These are phyloP conservation scores for Corchorus capsularis DNA, from an alignment of 345 rosid genomes.

Conservation along the genomic window DNA sequence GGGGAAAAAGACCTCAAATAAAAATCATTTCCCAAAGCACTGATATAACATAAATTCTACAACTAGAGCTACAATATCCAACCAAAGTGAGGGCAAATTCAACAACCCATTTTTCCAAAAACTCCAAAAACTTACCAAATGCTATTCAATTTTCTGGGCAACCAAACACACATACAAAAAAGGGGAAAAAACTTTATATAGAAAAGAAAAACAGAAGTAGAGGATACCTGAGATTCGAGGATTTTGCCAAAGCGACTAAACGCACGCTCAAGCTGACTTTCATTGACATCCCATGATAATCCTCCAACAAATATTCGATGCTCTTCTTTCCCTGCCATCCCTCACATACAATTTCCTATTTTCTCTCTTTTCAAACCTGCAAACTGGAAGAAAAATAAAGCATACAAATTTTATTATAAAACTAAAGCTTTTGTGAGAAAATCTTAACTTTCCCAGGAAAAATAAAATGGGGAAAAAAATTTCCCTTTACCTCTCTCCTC, in stretches of 20 bases:
- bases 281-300: slow-evolving; percentile 76
- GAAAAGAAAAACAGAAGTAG: not conserved
- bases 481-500: not conserved
- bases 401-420: no score
- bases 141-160: slow-evolving; percentile 14
- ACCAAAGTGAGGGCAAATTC: slow-evolving; percentile 4
- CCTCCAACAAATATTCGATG: slow-evolving; percentile 91
- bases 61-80: not conserved
- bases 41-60: not conserved
- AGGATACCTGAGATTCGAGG: slow-evolving; percentile 76
- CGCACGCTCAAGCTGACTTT: slow-evolving; percentile 80
- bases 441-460: not conserved
- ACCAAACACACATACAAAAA: slow-evolving; percentile 18
- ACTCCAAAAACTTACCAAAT: not conserved
- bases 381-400: slow-evolving; percentile 2
- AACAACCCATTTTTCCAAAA: not conserved
- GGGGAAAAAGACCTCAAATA: no score
- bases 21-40: not conserved
- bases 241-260: slow-evolving; percentile 88
- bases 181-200: not conserved
- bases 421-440: not conserved
- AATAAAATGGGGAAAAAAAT: not conserved
- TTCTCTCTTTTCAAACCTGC: not conserved
- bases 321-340: slow-evolving; percentile 81
- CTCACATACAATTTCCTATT: slow-evolving; percentile 7